Evolutionary conservation across 345 rosid genomes (phyloP), one percentile per base, ranked within the genome.

Genomic region (Xanthoceras sorbifolium): DNA sequence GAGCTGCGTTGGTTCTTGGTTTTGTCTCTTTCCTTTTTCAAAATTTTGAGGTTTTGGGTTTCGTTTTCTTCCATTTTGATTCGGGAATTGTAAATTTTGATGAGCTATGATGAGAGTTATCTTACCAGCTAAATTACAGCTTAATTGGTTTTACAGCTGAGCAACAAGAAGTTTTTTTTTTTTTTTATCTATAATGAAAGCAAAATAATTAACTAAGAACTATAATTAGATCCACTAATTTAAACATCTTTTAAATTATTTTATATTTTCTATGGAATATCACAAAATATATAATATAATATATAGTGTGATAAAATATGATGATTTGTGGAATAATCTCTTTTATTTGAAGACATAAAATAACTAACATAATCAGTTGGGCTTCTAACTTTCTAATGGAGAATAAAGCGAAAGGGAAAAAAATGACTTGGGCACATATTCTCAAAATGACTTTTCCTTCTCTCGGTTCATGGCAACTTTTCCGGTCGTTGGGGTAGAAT

Each of bases 61-160:
- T 29, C 12, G 68, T 74, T 74, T 31, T 48, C 46, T 55, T 26
- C 44, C 55, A 32, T 62, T 60, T 34, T 73, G 66, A 78, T 67
- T 69, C 75, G 70, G 86, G 78, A 87, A 82, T 54, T 79, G 90
- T 89, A 84, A 84, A 81, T 82, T 82, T 75, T 79, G 81, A 68
- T 57, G 85, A 87, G 84, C 1, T 54, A 76, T 76, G 61, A 26
- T 38, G 77, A 69, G 44, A 71, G 62, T 72, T 50, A 0, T 46
- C 29, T 46, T 62, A 63, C 44, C 59, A 46, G 69, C 69, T 31
- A 73, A 48, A 46, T 44, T 29, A 32, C 34, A 57, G 7, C 14
- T 10, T 31, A 29, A 26, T 23, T 26, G 10, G 46, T 42, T 10
- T 42, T 42, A 42, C 46, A 42, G 46, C 46, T 42, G 46, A 42